Percentiles rank a stretch among this genome's conserved stretches.
phyloP scores from a whole-genome alignment of 768 basidiomycete genomes.

The Tephrocybe rancida region DNA sequence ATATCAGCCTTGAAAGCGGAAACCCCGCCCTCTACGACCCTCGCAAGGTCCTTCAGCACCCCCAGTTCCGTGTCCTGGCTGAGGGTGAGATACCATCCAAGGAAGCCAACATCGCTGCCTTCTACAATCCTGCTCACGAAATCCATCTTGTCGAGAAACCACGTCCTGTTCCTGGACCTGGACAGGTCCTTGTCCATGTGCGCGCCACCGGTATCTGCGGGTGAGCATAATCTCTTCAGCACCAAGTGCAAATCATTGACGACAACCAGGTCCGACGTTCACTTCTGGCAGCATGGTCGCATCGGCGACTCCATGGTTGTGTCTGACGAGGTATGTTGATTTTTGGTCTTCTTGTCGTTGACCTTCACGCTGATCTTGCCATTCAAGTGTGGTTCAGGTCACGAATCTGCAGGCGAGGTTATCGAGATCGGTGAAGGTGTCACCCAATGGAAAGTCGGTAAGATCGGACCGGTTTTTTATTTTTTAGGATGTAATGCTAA shows the following conservation, averaged over 20 bases:
- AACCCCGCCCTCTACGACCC: slow-evolving; percentile 56
- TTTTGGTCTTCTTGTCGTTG: neutral
- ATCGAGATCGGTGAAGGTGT: slow-evolving; percentile 68
- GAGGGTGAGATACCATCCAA: slow-evolving; percentile 50
- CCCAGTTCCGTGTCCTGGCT: slow-evolving; percentile 54
- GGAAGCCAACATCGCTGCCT: slow-evolving; percentile 59
- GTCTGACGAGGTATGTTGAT: slow-evolving; percentile 54
- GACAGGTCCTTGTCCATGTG: slow-evolving; percentile 68
- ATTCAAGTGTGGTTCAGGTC: slow-evolving; percentile 63
- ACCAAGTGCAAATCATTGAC: neutral
- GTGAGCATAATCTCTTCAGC: slow-evolving; percentile 32
- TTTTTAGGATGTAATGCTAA: neutral
- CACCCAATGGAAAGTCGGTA: slow-evolving; percentile 63
- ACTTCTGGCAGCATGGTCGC: slow-evolving; percentile 73
- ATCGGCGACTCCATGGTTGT: slow-evolving; percentile 74
- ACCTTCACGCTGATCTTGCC: neutral
- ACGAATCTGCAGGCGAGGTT: slow-evolving; percentile 72
- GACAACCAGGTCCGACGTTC: slow-evolving; percentile 60
- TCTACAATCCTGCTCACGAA: slow-evolving; percentile 64
- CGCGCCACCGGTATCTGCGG: slow-evolving; percentile 73
- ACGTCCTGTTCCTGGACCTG: slow-evolving; percentile 57
- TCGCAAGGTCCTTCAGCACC: slow-evolving; percentile 55
- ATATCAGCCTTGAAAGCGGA: slow-evolving; percentile 28
- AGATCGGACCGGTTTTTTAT: slow-evolving; percentile 7
- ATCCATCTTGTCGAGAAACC: slow-evolving; percentile 72